A percentile compares a stretch with the other conserved stretches of the same genome.
These are phyloP conservation scores for Sphagnum contortum DNA, from an alignment of 225 moss, liverwort and hornwort genomes.

Conservation along the genomic window DNA sequence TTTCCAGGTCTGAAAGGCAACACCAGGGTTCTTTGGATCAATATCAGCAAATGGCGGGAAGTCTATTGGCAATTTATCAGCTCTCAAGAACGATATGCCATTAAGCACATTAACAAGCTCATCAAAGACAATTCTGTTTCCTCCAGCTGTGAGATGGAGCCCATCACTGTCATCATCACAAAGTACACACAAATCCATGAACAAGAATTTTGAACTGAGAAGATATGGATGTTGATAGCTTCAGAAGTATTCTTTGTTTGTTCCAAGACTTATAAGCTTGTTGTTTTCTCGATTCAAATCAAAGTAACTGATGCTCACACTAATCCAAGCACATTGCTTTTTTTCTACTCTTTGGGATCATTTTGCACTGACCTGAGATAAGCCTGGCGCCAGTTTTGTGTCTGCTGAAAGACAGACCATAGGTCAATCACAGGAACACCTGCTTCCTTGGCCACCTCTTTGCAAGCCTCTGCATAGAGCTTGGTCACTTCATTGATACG, in stretches of 20 bases:
- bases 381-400: slow-evolving; percentile 16
- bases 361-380: slow-evolving; percentile 16
- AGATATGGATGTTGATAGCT: no score
- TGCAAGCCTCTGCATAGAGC: slow-evolving; percentile 23
- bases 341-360: no score
- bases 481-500: slow-evolving; percentile 19
- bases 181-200: no score
- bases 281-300: no score
- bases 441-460: slow-evolving; percentile 16
- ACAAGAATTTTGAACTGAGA: no score
- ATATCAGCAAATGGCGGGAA: slow-evolving; percentile 23
- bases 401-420: slow-evolving; percentile 38
- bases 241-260: no score
- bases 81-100: slow-evolving; percentile 7
- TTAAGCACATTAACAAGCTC: slow-evolving; percentile 22
- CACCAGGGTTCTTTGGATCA: slow-evolving; percentile 14
- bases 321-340: no score
- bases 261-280: no score
- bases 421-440: slow-evolving; percentile 15
- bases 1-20: slow-evolving; percentile 2
- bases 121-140: slow-evolving; percentile 30
- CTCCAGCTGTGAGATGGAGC: slow-evolving; percentile 28
- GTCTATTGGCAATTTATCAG: slow-evolving; percentile 24
- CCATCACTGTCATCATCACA: slow-evolving; percentile 24
- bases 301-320: no score